Evolutionary conservation across 1,284 basidiomycete species (phyloP).

Genomic region (Rhodotorula sp.): DNA sequence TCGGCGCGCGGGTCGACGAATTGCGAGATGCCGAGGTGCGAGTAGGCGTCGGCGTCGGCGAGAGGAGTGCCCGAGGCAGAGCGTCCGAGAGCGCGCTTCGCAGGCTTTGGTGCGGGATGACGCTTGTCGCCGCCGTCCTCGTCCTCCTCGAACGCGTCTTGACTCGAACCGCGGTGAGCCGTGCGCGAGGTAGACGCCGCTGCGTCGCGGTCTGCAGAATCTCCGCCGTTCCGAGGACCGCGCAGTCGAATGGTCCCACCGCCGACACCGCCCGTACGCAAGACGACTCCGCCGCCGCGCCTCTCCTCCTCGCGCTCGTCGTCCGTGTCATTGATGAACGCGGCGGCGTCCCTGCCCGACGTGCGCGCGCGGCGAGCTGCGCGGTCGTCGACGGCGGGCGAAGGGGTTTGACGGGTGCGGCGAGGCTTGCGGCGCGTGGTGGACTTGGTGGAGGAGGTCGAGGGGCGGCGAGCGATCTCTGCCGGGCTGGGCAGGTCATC

Average conservation of each 20-base stretch:
- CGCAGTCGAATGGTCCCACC: not conserved
- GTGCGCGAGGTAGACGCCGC: no score
- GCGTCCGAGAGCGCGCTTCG: no score
- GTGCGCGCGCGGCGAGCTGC: constrained; percentile 5
- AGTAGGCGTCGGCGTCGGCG: not conserved
- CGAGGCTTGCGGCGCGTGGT: not conserved
- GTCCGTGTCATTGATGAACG: constrained; percentile 3
- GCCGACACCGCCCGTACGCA: not conserved
- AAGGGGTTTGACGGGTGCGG: no score
- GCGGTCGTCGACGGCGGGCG: not conserved
- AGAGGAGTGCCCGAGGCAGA: not conserved
- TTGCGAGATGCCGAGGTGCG: constrained; percentile 7
- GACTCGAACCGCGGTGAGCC: no score
- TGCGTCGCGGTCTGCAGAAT: no score
- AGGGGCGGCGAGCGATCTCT: not conserved
- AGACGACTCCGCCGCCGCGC: not conserved
- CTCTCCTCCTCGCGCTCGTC: not conserved
- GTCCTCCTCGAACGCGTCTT: not conserved
- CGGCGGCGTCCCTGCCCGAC: not conserved
- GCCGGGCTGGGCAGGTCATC: no score
- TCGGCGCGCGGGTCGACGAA: constrained; percentile 25
- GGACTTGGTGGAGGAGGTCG: not conserved
- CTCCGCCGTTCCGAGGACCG: not conserved
- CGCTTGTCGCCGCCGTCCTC: no score
- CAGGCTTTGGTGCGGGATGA: no score